Evolutionary conservation across 805 yeast genomes (phyloP).

Genomic region (Candida ipomoeae): DNA sequence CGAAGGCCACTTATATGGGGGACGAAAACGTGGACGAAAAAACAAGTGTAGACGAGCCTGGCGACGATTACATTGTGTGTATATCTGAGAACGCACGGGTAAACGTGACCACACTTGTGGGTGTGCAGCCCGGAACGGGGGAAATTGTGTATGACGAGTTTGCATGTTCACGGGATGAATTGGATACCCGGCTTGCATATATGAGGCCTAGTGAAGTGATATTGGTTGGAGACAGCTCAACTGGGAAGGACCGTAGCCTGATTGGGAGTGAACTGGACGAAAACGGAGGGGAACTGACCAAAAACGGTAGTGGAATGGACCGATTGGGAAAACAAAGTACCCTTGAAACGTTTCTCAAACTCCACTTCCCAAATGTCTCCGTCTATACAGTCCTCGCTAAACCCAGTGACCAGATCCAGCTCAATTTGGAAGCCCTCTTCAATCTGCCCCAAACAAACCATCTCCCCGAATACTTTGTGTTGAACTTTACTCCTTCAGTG

Average conservation of each 20-base stretch:
- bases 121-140: slow-evolving; percentile 71
- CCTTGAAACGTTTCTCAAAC: slow-evolving; percentile 20
- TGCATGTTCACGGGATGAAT: slow-evolving; percentile 56
- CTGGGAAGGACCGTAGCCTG: slow-evolving; percentile 23
- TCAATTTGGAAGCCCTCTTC: slow-evolving; percentile 25
- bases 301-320: too few relatives aligned
- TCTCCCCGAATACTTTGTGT: slow-evolving; percentile 23
- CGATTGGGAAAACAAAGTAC: background rate
- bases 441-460: slow-evolving; percentile 1
- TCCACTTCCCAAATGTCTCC: slow-evolving; percentile 16
- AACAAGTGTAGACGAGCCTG: background rate
- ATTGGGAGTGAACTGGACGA: too few relatives aligned
- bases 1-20: slow-evolving; percentile 80
- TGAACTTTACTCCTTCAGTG: slow-evolving; percentile 18
- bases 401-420: slow-evolving; percentile 4
- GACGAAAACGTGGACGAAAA: slow-evolving; percentile 30
- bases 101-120: slow-evolving; percentile 42
- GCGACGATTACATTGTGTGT: slow-evolving; percentile 43
- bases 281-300: too few relatives aligned
- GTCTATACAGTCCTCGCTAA: slow-evolving; percentile 6
- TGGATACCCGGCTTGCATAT: slow-evolving; percentile 72
- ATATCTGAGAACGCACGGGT: slow-evolving; percentile 24
- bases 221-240: slow-evolving; percentile 30
- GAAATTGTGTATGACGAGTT: slow-evolving; percentile 71
- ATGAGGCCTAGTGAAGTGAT: slow-evolving; percentile 76